Base-by-base conservation (phyloP, 1,284 basidiomycete genomes). In the Leccinum fallax region DNA sequence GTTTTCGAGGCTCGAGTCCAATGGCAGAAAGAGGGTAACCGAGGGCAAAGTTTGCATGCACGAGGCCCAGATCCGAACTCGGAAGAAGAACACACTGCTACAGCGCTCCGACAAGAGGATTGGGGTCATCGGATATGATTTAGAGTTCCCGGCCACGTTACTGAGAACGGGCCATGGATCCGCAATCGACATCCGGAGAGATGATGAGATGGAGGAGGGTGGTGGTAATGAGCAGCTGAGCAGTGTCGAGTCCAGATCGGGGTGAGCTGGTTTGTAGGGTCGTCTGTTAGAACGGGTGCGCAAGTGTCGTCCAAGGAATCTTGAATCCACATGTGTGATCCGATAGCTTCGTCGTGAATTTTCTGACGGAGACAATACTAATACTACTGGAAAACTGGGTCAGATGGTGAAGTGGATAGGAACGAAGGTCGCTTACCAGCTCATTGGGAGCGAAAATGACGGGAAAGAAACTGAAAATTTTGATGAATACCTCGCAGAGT, bases 201-300 rank as follows among this genome's bases (percentile, higher is more conserved):
- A 53, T 2, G 15, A 5, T 28, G 43, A 57, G 62, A 9, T 21
- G 8, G 40, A 30, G 54, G 21, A 8, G 13, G 24, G n/a, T 11
- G 32, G 32, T 34, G 32, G 32, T 34, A 64, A 61, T 11, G 24
- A 28, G 38, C 1, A 38, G 51, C 52, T 24, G 66, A 63, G 63
- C 58, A 57, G 54, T 57, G 63, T 55, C 63, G 11, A 63, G 57
- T 59, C 52, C 32, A 53, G 53, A 48, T 61, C 63, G 52, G 7
- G 66, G 67, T 60, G 65, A 65, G 62, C 63, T 55, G 57, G 63
- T 57, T 59, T 60, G 56, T 21, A 66, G 57, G 19, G 63, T 63
- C 36, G 66, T 61, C 54, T 61, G 60, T 54, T 69, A 59, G 38
- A 9, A 40, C 30, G 53, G n/a, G 26, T 68, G 55, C 15, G 53